Conservation (phyloP, 805 yeast genomes). For the Priceomyces haplophilus region DNA sequence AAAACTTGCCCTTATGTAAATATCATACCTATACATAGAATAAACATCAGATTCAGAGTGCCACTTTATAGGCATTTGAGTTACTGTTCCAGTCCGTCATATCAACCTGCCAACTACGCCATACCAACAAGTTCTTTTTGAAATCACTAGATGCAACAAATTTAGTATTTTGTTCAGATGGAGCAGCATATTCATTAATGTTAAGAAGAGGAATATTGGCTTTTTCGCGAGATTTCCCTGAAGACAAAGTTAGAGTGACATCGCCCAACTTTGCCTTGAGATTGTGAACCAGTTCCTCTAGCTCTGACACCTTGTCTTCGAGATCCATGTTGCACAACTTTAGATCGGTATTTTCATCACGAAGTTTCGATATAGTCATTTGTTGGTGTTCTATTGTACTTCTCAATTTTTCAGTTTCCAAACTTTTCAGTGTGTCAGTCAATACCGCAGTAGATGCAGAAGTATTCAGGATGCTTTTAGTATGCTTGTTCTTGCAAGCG, state of each 20-base stretch:
- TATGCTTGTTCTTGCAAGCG: neutral
- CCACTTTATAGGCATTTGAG: constrained; percentile 44
- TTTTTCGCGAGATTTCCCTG: constrained; percentile 7
- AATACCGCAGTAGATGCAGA: neutral
- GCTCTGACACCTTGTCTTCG: constrained; percentile 29
- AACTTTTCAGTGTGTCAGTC: neutral
- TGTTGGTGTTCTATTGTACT: constrained; percentile 29
- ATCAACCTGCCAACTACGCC: constrained; percentile 86
- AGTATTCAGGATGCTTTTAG: neutral
- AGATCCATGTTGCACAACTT: constrained; percentile 38
- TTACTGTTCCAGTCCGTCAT: constrained; percentile 78
- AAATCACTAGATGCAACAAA: constrained; percentile 44
- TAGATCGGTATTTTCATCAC: constrained; percentile 43
- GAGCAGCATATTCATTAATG: constrained; percentile 28
- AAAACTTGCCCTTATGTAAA: neutral
- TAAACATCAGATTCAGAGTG: constrained; percentile 14
- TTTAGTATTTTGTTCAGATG: constrained; percentile 19
- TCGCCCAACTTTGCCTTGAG: constrained; percentile 7
- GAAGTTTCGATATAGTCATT: constrained; percentile 32
- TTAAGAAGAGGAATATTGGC: constrained; percentile 31
- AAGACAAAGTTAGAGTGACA: neutral
- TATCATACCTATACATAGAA: neutral
- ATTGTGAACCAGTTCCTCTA: constrained; percentile 21
- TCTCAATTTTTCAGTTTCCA: constrained; percentile 16
- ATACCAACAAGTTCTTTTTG: constrained; percentile 57